These are phyloP conservation scores for Fraxinus anomala DNA, from an alignment of 257 asterid species.

Conservation along the genomic window DNA sequence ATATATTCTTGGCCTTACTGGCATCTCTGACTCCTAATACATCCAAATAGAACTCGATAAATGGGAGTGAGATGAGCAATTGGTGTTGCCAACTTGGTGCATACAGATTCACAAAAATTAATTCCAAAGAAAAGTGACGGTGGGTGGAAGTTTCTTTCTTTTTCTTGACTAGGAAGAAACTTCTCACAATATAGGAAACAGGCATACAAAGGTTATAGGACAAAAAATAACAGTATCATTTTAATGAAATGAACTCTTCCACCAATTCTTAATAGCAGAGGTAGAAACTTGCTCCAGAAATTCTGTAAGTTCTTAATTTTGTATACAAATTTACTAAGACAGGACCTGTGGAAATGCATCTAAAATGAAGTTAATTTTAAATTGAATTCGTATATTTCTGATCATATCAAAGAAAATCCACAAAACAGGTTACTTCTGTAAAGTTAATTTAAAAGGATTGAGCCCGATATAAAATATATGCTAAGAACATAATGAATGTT, in stretches of 20 bases:
- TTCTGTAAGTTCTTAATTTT: too few relatives aligned
- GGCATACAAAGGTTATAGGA: neutral
- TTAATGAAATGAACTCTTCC: too few relatives aligned
- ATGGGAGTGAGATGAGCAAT: neutral
- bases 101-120: neutral
- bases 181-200: neutral
- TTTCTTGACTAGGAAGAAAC: neutral
- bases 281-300: too few relatives aligned
- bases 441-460: neutral
- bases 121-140: neutral
- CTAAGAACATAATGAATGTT: neutral
- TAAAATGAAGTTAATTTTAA: neutral
- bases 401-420: neutral
- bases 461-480: neutral
- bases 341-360: neutral
- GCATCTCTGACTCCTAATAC: conserved; percentile 58
- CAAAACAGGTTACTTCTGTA: neutral
- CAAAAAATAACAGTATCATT: too few relatives aligned
- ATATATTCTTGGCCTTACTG: conserved; percentile 70
- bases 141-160: neutral
- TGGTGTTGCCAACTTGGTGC: neutral
- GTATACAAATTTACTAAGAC: neutral
- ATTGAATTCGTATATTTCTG: neutral
- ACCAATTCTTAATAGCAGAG: too few relatives aligned
- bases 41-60: conserved; percentile 10